Conservation (phyloP, 1,139 yeast species). For the Blastobotrys illinoisensis region DNA sequence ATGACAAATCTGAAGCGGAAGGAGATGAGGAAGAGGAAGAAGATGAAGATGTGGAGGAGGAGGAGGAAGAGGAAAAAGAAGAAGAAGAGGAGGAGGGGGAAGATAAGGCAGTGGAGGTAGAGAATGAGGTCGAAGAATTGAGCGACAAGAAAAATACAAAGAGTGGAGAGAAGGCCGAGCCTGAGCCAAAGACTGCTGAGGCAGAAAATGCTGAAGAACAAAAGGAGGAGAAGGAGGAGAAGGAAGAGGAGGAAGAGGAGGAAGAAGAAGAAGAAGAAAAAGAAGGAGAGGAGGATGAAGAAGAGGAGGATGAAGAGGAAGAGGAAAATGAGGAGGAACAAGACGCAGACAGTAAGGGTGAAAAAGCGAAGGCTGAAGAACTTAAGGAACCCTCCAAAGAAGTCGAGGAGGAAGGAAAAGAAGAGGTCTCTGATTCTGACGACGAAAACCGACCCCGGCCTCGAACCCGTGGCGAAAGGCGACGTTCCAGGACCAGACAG, state of each 20-base stretch:
- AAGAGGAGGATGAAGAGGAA: not conserved
- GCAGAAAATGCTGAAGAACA: not conserved
- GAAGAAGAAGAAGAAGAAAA: conserved; percentile 5
- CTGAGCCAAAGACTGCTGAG: conserved; percentile 1
- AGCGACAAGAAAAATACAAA: not conserved
- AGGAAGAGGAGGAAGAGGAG: not conserved
- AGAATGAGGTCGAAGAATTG: not conserved
- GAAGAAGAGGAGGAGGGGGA: conserved; percentile 9
- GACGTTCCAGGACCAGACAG: not conserved
- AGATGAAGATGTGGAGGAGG: conserved; percentile 5
- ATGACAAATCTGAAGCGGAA: conserved; percentile 3
- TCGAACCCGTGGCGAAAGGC: not conserved
- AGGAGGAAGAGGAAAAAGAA: conserved; percentile 6
- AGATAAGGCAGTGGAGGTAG: conserved; percentile 18
- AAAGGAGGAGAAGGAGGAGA: not conserved
- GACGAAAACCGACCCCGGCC: not conserved
- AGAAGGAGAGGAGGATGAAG: conserved; percentile 2
- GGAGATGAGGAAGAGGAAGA: conserved; percentile 5
- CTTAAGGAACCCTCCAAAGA: conserved; percentile 5
- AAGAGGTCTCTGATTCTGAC: not conserved
- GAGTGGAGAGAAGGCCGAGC: not conserved
- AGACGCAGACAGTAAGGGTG: not conserved
- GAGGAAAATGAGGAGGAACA: conserved; percentile 1
- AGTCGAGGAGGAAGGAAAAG: conserved; percentile 7
- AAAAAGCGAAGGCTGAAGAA: not conserved